Evolutionary conservation across 768 basidiomycete genomes (phyloP), one percentile per base, ranked within the genome.

Genomic region (Tricholoma sp.): DNA sequence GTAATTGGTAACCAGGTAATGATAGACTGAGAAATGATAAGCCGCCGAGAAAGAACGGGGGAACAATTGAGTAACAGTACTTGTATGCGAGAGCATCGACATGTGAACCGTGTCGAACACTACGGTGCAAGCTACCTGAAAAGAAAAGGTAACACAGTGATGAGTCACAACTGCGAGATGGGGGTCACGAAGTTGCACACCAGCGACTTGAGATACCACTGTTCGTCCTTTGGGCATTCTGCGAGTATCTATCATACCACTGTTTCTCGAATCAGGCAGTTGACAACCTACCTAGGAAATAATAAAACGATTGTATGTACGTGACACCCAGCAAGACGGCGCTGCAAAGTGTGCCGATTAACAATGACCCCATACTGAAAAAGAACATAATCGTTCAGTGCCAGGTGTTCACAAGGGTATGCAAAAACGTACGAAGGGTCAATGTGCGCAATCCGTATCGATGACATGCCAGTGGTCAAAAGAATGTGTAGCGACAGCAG

Each of bases 1-100:
- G 52, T 50, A 66, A 51, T 62, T 62, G 9, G 63, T 53, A n/a
- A 66, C 32, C 35, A 61, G 57, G 22, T 64, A 66, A 52, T 64
- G 58, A 32, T 62, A 66, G 0, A 66, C 64, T 66, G 39, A 9
- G 34, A 31, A 16, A 35, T 52, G 6, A 54, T 58, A 5, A 27
- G 22, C 24, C 5, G 11, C n/a, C 45, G 12, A 18, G 19, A 1
- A 0, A 47, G 6, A 16, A 54, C 34, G 32, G 43, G 19, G 18
- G 24, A 10, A 3, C 14, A 5, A 29, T 22, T 31, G 8, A 27
- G 6, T 16, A 14, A 35, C 35, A 27, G 14, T 10, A 54, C 52
- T 21, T 37, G 37, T n/a, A 43, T 54, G 39, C 10, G 52, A 41
- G 19, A 54, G 27, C 39, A 57, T 12, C 5, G 52, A 16, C 22